Percentiles rank a stretch among this genome's conserved stretches.
Evolutionary conservation across 352 stramenopile genomes (phyloP).

Genomic region (Phytophthora fragariae): DNA sequence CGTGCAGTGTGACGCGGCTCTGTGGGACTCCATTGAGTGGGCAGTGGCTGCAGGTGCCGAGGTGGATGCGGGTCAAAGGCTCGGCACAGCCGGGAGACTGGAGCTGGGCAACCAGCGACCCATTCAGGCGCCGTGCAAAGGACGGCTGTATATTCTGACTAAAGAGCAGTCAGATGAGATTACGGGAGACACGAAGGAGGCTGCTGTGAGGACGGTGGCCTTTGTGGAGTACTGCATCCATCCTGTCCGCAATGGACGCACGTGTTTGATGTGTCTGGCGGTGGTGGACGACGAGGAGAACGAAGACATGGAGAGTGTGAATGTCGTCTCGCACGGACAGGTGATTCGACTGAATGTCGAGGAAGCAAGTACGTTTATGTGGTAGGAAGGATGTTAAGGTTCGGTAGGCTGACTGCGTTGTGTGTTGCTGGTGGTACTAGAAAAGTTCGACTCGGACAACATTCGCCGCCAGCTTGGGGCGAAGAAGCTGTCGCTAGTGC

Average conservation of each 20-base stretch:
- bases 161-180: conserved; percentile 38
- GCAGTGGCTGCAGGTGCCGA: conserved; percentile 47
- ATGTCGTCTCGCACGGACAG: conserved; percentile 88
- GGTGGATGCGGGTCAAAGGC: conserved; percentile 66
- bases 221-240: conserved; percentile 86
- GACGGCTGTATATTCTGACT: conserved; percentile 70
- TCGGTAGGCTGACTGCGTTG: conserved; percentile 6
- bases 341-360: conserved; percentile 95
- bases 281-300: conserved; percentile 78
- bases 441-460: conserved; percentile 89
- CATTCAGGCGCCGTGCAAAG: conserved; percentile 90
- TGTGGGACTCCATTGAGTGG: conserved; percentile 60
- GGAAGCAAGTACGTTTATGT: conserved; percentile 92
- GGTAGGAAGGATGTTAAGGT: conserved; percentile 34
- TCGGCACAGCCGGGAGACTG: conserved; percentile 62
- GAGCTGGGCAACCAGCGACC: conserved; percentile 66
- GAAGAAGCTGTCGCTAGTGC: conserved; percentile 94
- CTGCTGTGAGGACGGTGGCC: conserved; percentile 43
- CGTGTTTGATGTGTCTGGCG: conserved; percentile 84
- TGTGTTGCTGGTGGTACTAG: conserved; percentile 36
- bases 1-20: conserved; percentile 43
- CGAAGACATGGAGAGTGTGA: conserved; percentile 75
- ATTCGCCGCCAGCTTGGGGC: conserved; percentile 86
- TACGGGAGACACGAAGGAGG: conserved; percentile 18
- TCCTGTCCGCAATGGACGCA: conserved; percentile 73